Percentiles rank a stretch among this genome's conserved stretches.
These are phyloP conservation scores for Argentina anserina DNA, from an alignment of 306 rosid genomes.

Conservation along the genomic window DNA sequence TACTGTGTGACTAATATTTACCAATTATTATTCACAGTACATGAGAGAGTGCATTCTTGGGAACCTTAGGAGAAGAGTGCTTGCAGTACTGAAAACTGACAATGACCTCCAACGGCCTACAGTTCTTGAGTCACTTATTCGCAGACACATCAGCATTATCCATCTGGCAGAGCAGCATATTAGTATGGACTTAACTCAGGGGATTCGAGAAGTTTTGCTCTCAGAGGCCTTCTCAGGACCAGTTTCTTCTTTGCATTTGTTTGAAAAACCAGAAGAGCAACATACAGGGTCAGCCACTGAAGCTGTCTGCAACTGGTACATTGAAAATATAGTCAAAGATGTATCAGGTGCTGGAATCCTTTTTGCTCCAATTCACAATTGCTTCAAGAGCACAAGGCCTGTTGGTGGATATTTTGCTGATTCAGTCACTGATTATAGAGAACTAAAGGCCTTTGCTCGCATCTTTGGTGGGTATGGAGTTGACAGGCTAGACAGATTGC, in stretches of 20 bases:
- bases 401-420: slow-evolving; percentile 99
- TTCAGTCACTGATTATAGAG: slow-evolving; percentile 86
- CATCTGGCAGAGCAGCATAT: slow-evolving; percentile 98
- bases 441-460: slow-evolving; percentile 82
- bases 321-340: slow-evolving; percentile 89
- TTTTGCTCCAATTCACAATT: slow-evolving; percentile 83
- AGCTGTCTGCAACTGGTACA: slow-evolving; percentile 92
- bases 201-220: slow-evolving; percentile 89
- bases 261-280: slow-evolving; percentile 83
- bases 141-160: slow-evolving; percentile 79
- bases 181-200: slow-evolving; percentile 96
- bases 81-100: slow-evolving; percentile 87
- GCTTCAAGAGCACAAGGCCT: slow-evolving; percentile 97
- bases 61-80: slow-evolving; percentile 96
- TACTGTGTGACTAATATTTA: slow-evolving; percentile 22
- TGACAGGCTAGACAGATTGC: slow-evolving; percentile 86
- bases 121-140: slow-evolving; percentile 74
- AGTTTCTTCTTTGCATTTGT: slow-evolving; percentile 84
- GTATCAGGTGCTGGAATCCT: slow-evolving; percentile 91
- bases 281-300: slow-evolving; percentile 89
- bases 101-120: slow-evolving; percentile 97
- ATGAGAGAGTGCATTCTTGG: slow-evolving; percentile 99
- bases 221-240: slow-evolving; percentile 92
- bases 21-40: slow-evolving; percentile 61
- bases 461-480: slow-evolving; percentile 96